Evolutionary conservation across 1,284 basidiomycete genomes (phyloP).

Genomic region (Ceratobasidium sp.): DNA sequence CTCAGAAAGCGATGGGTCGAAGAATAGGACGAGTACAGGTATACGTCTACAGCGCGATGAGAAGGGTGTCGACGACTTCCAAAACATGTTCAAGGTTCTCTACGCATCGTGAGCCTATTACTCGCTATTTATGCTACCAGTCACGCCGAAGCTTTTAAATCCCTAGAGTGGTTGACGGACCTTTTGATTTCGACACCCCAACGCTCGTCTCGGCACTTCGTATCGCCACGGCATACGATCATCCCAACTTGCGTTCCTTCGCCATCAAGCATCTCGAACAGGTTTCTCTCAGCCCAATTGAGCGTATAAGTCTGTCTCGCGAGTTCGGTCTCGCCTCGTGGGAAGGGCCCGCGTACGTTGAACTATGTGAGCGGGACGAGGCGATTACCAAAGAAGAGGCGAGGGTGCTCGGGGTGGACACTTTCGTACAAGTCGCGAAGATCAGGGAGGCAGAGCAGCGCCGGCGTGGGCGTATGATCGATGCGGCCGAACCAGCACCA

Average conservation of each 20-base stretch:
- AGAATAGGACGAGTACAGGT: no score
- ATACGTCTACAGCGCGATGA: neutral
- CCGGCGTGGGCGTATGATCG: no score
- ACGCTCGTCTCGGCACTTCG: constrained; percentile 1
- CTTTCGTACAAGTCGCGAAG: neutral
- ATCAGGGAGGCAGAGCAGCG: constrained; percentile 15
- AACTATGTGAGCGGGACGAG: constrained; percentile 15
- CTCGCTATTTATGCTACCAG: neutral
- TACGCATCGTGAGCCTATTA: neutral
- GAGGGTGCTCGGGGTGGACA: neutral
- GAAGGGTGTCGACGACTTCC: neutral
- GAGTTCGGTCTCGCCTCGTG: neutral
- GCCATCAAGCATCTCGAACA: constrained; percentile 7
- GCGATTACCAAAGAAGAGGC: neutral
- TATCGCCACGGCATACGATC: constrained; percentile 11
- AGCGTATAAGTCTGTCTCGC: neutral
- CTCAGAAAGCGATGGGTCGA: no score
- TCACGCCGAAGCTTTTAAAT: neutral
- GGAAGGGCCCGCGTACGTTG: constrained; percentile 2
- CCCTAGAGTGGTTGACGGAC: neutral
- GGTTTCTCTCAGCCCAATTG: neutral
- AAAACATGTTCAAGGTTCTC: constrained; percentile 5
- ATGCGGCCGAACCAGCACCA: no score
- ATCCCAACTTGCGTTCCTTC: constrained; percentile 4
- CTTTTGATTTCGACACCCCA: constrained; percentile 18